Percentiles rank a stretch among this genome's conserved stretches.
Conservation (phyloP, 2,329 filamentous ascomycete species). For the Botrytis paeoniae region DNA sequence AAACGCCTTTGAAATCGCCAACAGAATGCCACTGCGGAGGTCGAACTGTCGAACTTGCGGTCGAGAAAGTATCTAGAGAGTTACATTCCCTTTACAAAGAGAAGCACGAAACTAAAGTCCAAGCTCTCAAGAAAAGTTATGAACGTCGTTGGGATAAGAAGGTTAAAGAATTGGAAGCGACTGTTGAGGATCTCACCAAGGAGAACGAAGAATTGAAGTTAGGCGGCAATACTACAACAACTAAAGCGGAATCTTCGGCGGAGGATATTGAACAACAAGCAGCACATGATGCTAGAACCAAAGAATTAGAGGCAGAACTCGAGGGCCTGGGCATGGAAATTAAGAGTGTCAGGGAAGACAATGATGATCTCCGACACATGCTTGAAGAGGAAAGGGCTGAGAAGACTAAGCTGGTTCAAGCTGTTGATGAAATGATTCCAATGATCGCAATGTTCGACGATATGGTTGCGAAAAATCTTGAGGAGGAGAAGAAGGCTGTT, state of each 20-base stretch:
- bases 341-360: conserved; percentile 65
- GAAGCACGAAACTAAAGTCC: conserved; percentile 95
- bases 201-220: conserved; percentile 72
- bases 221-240: conserved; percentile 60
- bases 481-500: conserved; percentile 10
- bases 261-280: conserved; percentile 61
- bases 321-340: conserved; percentile 72
- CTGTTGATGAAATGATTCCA: conserved; percentile 85
- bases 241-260: conserved; percentile 47
- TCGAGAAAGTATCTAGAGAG: conserved; percentile 90
- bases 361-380: conserved; percentile 60
- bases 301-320: conserved; percentile 72
- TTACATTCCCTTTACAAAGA: conserved; percentile 91
- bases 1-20: conserved; percentile 32
- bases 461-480: conserved; percentile 34
- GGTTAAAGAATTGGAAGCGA: conserved; percentile 71
- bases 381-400: conserved; percentile 75
- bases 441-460: conserved; percentile 47
- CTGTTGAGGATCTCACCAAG: conserved; percentile 64
- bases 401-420: conserved; percentile 77
- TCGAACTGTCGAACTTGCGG: conserved; percentile 74
- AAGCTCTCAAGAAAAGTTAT: conserved; percentile 80
- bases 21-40: conserved; percentile 35
- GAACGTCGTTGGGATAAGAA: conserved; percentile 88
- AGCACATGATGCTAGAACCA: conserved; percentile 72